Evolutionary conservation across 225 moss, liverwort and hornwort genomes (phyloP), one percentile per base, ranked within the genome.

Genomic region (Anthoceros angustus): DNA sequence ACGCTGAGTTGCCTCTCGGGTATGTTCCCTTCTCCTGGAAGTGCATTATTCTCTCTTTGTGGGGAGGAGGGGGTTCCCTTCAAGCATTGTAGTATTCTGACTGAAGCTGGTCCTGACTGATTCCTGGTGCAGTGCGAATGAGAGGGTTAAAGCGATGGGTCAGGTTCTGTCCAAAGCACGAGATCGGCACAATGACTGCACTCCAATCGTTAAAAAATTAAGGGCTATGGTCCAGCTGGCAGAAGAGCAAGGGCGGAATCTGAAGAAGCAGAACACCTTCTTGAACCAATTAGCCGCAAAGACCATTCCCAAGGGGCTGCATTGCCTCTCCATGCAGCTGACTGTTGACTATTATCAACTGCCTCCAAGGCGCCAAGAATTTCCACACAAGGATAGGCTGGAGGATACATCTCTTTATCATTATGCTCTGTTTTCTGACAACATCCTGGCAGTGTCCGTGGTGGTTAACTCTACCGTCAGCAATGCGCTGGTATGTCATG

Each of bases 191-290:
- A 79, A 84, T 77, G 82, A 76, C 10, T 75, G 68, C 32, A 65
- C 63, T 40, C 67, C 67, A 25, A 77, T 84, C 74, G 72, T 84
- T 25, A 84, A 74, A 70, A 84, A 82, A 74, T 66, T 84, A 72
- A 79, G 84, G 43, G 84, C 82, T 16, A 84, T 84, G 84, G 71
- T 84, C 64, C 84, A 84, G 76, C 77, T 79, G 45, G 82, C 79
- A 8, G 84, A 84, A 70, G 82, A 84, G 65, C 69, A 70, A 49
- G 72, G 81, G 25, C 82, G 84, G 71, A 64, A 71, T 45, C 70
- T 84, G 0, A 82, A 84, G 68, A 84, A 84, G n/a, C 84, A 84
- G 68, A 81, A 81, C 66, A 79, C 81, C 9, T 82, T 84, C 69
- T 69, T 82, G 50, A 84, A 77, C 62, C 84, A 84, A 49, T 70